phyloP scores from a whole-genome alignment of 441 rosid species.

The Arabidopsis hybrid region DNA sequence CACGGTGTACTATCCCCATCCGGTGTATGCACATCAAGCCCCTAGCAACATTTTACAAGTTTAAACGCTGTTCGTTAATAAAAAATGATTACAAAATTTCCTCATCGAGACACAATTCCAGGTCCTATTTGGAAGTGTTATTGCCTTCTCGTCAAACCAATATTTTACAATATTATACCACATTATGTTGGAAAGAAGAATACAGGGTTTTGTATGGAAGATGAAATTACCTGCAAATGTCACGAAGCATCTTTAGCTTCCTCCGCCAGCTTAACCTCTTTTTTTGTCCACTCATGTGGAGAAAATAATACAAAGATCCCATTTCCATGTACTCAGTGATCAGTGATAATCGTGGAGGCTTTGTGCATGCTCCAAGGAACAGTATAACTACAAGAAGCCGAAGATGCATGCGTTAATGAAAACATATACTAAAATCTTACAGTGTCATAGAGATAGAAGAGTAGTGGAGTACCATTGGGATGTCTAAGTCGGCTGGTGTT shows the following conservation, averaged over 20 bases:
- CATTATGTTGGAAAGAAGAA: neutral
- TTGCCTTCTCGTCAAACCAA: conserved; percentile 3
- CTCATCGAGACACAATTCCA: neutral
- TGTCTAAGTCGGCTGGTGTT: conserved; percentile 90
- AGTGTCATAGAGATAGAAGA: conserved; percentile 37
- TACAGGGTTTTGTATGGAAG: neutral
- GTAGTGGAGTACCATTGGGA: conserved; percentile 78
- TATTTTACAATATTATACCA: neutral
- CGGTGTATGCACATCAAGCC: conserved; percentile 97
- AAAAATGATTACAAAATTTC: neutral
- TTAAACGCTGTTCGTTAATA: neutral
- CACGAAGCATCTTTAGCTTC: conserved; percentile 91
- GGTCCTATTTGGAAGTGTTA: neutral
- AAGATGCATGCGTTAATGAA: conserved; percentile 20
- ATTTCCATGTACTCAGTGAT: conserved; percentile 98
- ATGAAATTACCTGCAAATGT: conserved; percentile 83
- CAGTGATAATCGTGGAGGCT: conserved; percentile 92
- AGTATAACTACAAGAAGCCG: conserved; percentile 76
- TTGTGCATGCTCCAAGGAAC: conserved; percentile 96
- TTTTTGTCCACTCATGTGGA: conserved; percentile 91
- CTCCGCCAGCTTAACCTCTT: conserved; percentile 90
- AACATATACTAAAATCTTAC: conserved; percentile 16
- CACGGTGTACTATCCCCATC: conserved; percentile 94
- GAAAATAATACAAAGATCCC: conserved; percentile 89
- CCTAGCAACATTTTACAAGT: conserved; percentile 46